These are phyloP conservation scores for Panicum miliaceum DNA, from an alignment of 176 grass and related monocot species.

Conservation along the genomic window DNA sequence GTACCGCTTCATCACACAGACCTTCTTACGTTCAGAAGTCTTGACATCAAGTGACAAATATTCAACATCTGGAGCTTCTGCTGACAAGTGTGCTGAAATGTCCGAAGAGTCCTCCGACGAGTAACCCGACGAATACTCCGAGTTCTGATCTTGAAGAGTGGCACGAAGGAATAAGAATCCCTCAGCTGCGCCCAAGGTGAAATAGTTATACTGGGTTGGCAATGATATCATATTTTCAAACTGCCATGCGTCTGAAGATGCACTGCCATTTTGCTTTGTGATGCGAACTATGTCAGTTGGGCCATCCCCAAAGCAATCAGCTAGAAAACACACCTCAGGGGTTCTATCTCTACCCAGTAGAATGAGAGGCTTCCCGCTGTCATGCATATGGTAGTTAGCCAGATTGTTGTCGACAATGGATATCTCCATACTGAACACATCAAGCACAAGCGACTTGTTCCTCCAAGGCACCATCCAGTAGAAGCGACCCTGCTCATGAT, in stretches of 20 bases:
- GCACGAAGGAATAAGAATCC: conserved; percentile 23
- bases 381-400: background rate
- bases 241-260: background rate
- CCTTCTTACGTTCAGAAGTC: background rate
- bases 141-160: background rate
- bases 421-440: conserved; percentile 5
- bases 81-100: background rate
- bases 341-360: background rate
- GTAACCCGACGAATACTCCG: background rate
- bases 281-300: conserved; percentile 11
- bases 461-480: background rate
- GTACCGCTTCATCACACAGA: background rate
- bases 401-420: background rate
- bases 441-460: conserved; percentile 10
- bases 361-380: conserved; percentile 1
- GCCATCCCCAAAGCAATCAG: background rate
- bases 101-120: background rate
- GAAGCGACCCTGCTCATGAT: conserved; percentile 2
- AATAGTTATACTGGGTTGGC: background rate
- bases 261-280: background rate
- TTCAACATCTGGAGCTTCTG: conserved; percentile 6
- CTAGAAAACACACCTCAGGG: background rate
- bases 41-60: conserved; percentile 7
- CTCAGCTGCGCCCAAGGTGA: background rate
- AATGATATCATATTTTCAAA: conserved; percentile 3